These are phyloP conservation scores for Podaxis sp. DNA, from an alignment of 768 basidiomycete genomes.

Conservation along the genomic window DNA sequence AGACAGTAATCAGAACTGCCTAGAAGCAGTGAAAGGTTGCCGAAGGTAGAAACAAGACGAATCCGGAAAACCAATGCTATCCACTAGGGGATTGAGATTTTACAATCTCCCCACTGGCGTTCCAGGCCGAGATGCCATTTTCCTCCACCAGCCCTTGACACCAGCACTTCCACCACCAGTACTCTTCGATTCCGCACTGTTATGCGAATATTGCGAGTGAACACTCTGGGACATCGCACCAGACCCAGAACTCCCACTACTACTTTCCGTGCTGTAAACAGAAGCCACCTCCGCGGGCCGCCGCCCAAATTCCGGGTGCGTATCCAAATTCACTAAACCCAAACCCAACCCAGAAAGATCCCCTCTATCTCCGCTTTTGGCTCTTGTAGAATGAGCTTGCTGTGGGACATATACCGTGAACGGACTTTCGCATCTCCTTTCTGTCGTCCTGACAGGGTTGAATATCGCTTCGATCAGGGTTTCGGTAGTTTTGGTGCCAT, in stretches of 20 bases:
- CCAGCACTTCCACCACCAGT: not conserved
- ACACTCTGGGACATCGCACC: conserved; percentile 1
- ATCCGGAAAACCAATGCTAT: not conserved
- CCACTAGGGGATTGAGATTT: not conserved
- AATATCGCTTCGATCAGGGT: conserved; percentile 75
- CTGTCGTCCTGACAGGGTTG: conserved; percentile 57
- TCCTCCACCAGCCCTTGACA: conserved; percentile 20
- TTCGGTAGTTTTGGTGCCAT: conserved; percentile 64
- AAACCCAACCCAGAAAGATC: not conserved
- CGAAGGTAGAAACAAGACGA: not conserved
- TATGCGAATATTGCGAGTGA: not conserved
- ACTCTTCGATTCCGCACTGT: conserved; percentile 3
- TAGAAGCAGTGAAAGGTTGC: not conserved
- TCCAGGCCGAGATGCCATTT: conserved; percentile 14
- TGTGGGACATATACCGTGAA: conserved; percentile 36
- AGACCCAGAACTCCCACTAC: conserved; percentile 19
- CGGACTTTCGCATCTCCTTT: conserved; percentile 32
- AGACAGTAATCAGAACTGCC: not conserved
- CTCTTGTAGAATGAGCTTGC: not conserved
- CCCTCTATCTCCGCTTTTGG: not conserved
- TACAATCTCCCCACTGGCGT: conserved; percentile 10
- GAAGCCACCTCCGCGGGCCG: not conserved
- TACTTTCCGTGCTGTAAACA: conserved; percentile 17
- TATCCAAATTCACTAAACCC: conserved; percentile 4
- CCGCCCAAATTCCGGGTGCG: conserved; percentile 4